phyloP scores from a whole-genome alignment of 305 asterid species.

The Fraxinus nigra region DNA sequence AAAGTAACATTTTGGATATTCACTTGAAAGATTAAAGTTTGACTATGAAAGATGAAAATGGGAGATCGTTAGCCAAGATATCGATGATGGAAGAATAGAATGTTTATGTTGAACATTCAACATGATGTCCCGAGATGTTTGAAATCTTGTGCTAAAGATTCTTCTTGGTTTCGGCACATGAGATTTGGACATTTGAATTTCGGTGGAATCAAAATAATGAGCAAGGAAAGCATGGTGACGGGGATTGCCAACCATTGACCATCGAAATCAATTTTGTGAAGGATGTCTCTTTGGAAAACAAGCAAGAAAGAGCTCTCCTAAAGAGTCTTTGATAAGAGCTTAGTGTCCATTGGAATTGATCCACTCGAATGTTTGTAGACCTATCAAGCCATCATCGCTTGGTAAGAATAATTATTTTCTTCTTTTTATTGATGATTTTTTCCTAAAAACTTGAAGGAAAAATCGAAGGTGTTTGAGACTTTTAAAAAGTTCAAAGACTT shows the following conservation, averaged over 20 bases:
- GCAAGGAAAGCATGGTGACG: not conserved
- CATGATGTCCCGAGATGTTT: not conserved
- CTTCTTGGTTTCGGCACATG: not conserved
- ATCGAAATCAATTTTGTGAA: not conserved
- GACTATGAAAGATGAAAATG: not conserved
- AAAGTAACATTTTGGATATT: not conserved
- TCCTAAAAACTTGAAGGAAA: not conserved
- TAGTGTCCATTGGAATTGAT: not conserved
- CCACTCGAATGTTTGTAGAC: not conserved
- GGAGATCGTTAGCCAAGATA: not conserved
- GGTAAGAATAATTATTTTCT: not conserved
- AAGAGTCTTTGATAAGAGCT: not conserved
- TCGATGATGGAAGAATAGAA: not conserved
- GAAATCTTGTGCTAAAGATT: not conserved
- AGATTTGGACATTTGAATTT: conserved; percentile 5
- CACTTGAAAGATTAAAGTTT: too few relatives aligned
- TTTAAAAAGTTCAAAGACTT: not conserved
- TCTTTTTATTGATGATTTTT: conserved; percentile 2
- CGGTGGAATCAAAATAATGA: not conserved
- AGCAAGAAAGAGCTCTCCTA: not conserved
- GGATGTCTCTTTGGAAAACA: not conserved
- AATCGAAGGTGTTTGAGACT: not conserved
- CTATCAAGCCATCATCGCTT: not conserved
- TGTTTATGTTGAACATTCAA: not conserved
- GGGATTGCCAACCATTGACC: not conserved